phyloP scores from a whole-genome alignment of 495 filamentous ascomycete species.

The Podospora anserina region DNA sequence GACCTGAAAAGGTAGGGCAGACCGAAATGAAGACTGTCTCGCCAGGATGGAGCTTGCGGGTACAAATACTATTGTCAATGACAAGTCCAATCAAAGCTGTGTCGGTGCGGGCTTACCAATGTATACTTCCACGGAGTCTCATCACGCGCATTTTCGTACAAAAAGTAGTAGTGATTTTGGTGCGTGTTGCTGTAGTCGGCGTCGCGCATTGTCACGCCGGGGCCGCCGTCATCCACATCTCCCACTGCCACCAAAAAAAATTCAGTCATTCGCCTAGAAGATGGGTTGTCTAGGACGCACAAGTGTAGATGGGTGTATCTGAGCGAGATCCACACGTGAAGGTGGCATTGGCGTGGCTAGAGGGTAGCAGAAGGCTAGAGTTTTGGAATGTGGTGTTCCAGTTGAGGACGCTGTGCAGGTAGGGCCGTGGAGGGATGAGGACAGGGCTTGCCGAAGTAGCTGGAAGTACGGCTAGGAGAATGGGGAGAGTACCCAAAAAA shows the following conservation, averaged over 20 bases:
- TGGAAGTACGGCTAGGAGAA: not conserved
- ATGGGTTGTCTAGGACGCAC: not conserved
- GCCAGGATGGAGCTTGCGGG: constrained; percentile 19
- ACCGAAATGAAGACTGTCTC: constrained; percentile 23
- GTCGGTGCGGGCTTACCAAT: constrained; percentile 7
- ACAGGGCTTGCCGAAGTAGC: not conserved
- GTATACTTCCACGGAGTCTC: constrained; percentile 27
- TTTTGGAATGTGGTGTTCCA: not conserved
- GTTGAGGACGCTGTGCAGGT: not conserved
- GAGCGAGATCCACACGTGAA: not conserved
- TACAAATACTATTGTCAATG: not conserved
- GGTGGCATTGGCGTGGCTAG: not conserved
- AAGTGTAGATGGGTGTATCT: constrained; percentile 11
- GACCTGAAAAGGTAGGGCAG: constrained; percentile 23
- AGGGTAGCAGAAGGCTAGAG: not conserved
- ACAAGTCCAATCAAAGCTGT: not conserved
- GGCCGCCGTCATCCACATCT: constrained; percentile 18
- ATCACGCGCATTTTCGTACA: constrained; percentile 27
- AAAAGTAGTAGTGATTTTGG: constrained; percentile 22
- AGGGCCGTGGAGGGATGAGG: not conserved
- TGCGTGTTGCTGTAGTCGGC: constrained; percentile 15
- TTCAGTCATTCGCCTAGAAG: not conserved
- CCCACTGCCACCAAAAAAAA: constrained; percentile 3
- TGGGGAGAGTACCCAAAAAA: not conserved
- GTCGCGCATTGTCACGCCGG: constrained; percentile 17